These are phyloP conservation scores for Medicago truncatula DNA, from an alignment of 306 rosid genomes.

Conservation along the genomic window DNA sequence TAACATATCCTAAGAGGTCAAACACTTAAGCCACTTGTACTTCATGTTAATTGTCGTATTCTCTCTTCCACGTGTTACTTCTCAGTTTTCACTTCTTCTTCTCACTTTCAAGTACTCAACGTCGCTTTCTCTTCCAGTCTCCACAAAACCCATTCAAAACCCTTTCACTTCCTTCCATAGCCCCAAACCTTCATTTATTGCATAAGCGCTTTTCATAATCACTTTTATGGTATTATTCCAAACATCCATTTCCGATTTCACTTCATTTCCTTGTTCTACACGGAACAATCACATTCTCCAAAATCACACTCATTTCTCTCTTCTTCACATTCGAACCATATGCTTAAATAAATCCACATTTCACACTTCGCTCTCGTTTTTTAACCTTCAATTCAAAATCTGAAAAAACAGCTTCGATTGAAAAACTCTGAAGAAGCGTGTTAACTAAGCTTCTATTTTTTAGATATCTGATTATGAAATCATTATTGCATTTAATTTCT, in stretches of 20 bases:
- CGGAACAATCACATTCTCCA: not conserved
- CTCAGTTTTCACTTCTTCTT: not conserved
- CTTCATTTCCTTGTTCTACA: constrained; percentile 3
- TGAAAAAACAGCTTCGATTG: not conserved
- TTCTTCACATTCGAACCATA: too few relatives aligned
- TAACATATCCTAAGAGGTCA: too few relatives aligned
- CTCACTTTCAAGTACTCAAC: not conserved
- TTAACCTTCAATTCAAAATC: not conserved
- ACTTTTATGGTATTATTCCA: not conserved
- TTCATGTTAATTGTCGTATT: too few relatives aligned
- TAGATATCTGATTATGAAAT: not conserved
- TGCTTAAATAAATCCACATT: not conserved
- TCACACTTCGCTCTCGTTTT: not conserved
- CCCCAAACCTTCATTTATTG: not conserved
- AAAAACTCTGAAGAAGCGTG: not conserved
- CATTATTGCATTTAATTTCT: not conserved
- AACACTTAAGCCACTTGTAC: too few relatives aligned
- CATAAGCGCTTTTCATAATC: not conserved
- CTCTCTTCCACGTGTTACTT: not conserved
- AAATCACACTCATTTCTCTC: not conserved
- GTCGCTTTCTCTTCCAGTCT: not conserved
- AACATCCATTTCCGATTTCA: not conserved
- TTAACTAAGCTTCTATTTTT: not conserved
- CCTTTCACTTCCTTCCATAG: not conserved
- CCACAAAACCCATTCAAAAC: not conserved